Conservation (phyloP, 2,329 filamentous ascomycete genomes). For the Scolecobasidium constrictum region DNA sequence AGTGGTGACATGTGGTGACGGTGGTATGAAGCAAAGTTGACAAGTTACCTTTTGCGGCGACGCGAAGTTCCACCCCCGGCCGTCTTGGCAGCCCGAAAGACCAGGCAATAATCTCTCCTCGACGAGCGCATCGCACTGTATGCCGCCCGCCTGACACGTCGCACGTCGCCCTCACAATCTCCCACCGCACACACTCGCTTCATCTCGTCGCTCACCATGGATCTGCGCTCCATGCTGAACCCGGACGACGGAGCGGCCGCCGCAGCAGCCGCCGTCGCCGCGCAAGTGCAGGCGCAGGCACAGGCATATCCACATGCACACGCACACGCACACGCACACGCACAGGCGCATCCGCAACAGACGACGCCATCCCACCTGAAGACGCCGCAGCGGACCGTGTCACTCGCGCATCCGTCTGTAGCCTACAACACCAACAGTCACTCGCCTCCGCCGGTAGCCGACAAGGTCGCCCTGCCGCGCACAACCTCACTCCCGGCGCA, state of each 20-base stretch:
- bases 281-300: background rate
- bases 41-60: no score
- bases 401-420: conserved; percentile 1
- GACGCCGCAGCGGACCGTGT: conserved; percentile 1
- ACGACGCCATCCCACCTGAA: background rate
- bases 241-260: background rate
- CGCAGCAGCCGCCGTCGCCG: background rate
- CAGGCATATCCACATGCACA: background rate
- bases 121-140: no score
- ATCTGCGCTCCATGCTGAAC: conserved; percentile 9
- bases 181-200: background rate
- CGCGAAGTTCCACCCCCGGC: no score
- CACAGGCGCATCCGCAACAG: background rate
- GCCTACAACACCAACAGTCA: background rate
- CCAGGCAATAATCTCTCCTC: no score
- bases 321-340: background rate
- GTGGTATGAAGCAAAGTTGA: no score
- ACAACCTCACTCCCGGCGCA: conserved; percentile 5
- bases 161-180: no score
- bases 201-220: no score
- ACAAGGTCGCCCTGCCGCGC: background rate
- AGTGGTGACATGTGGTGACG: no score
- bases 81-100: no score
- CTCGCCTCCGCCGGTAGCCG: background rate
- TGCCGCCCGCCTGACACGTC: no score